phyloP scores from a whole-genome alignment of 1,284 basidiomycete species.

The Marasmius oreades region DNA sequence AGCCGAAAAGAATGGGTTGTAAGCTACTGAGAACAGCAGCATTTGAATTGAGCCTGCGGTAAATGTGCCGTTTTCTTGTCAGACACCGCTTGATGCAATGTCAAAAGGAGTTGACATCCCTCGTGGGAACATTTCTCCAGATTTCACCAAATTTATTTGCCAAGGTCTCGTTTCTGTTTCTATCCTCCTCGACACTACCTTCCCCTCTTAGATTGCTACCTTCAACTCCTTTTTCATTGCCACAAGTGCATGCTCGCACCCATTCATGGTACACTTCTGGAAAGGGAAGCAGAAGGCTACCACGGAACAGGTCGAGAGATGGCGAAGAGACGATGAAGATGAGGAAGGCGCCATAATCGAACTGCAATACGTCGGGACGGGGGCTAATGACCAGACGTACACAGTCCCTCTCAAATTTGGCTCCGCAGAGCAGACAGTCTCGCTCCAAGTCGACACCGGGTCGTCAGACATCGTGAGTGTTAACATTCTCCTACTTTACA shows the following conservation, averaged over 20 bases:
- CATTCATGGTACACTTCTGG: neutral
- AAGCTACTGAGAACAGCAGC: too few relatives aligned
- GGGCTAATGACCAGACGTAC: slow-evolving; percentile 34
- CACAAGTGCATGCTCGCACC: neutral
- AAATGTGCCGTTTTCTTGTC: too few relatives aligned
- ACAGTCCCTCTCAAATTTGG: slow-evolving; percentile 56
- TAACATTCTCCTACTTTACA: neutral
- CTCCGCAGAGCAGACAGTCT: slow-evolving; percentile 40
- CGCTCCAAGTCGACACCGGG: slow-evolving; percentile 70
- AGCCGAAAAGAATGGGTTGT: too few relatives aligned
- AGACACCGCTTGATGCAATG: neutral
- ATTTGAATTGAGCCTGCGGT: too few relatives aligned
- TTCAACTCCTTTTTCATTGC: neutral
- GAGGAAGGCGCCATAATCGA: neutral
- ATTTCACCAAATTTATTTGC: neutral
- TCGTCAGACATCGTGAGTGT: slow-evolving; percentile 67
- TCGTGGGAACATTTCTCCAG: neutral
- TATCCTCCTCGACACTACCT: neutral
- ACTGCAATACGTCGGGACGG: neutral
- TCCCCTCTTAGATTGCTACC: neutral
- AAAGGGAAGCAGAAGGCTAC: neutral
- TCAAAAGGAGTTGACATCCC: neutral
- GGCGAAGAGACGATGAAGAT: slow-evolving; percentile 2
- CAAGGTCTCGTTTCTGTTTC: too few relatives aligned
- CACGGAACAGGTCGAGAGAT: neutral